Evolutionary conservation across 192 early-diverging fungal species (phyloP), one percentile per base, ranked within the genome.

Genomic region (Rhizoclosmatium globosum): DNA sequence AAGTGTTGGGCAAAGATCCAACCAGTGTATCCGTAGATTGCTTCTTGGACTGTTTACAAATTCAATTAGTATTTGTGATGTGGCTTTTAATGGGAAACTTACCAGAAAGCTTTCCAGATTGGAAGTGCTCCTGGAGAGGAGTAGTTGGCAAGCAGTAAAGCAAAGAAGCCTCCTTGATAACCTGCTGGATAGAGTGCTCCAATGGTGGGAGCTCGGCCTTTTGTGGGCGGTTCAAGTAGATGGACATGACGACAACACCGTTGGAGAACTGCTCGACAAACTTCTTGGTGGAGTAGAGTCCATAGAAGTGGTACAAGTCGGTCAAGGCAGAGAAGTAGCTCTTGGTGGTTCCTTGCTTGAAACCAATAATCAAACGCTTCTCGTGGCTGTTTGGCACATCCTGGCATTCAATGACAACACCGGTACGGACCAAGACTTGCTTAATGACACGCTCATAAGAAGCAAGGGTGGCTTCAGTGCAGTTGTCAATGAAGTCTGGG

Each of bases 1-100:
- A 99, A 99, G 90, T 99, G 96, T 85, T 99, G 97, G 57, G 94
- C 91, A 88, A 99, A 99, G 78, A 99, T 95, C 97, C 97, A 99
- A 46, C 92, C 93, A 42, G 95, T 92, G 87, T 95, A 94, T 68
- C 95, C 96, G 82, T 99, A 99, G 74, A 97, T 92, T 4, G 95
- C 88, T 85, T 99, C 97, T 85, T 98, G 96, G 59, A 99, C 60
- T 53, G 50, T 7, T 53, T 7, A 53, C 6, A 53, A 53, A 53
- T 7, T 53, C 17, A 13, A 17, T 53, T 53, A 53, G 17, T 53
- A 17, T 13, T 13, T 53, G 50, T 53, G 6, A 17, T 53, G 50
- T 53, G 9, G 50, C 50, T 17, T 13, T 7, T 53, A 7, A 53
- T 31, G 31, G 17, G 7, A 62, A 7, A 62, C 60, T 62, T 23